phyloP scores from a whole-genome alignment of 2,329 filamentous ascomycete species.

The Ciborinia camelliae region DNA sequence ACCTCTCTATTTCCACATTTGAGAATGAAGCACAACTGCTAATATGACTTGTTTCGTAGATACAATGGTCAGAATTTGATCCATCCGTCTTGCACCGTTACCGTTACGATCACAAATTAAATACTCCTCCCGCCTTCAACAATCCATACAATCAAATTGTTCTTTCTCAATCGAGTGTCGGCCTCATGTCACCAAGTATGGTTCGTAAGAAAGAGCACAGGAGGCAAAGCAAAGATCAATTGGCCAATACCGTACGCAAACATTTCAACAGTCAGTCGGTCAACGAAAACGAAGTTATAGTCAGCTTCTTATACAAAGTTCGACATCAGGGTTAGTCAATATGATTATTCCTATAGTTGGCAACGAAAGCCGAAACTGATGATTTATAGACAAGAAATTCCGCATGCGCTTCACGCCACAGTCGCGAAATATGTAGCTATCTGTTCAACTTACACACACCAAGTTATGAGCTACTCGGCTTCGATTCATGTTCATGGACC shows the following conservation, averaged over 20 bases:
- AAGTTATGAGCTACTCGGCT: not conserved
- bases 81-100: constrained; percentile 69
- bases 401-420: constrained; percentile 40
- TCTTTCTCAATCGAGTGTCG: constrained; percentile 62
- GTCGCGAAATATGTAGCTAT: constrained; percentile 24
- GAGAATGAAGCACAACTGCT: constrained; percentile 1
- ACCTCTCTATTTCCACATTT: not conserved
- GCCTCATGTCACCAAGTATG: constrained; percentile 73
- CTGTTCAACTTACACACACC: not conserved
- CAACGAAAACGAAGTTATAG: constrained; percentile 78
- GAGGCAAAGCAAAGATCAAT: constrained; percentile 67
- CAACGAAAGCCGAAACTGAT: constrained; percentile 19
- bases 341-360: not conserved
- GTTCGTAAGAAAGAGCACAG: constrained; percentile 60
- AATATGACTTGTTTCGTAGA: constrained; percentile 38
- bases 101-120: constrained; percentile 68
- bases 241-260: constrained; percentile 70
- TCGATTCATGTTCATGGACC: not conserved
- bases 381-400: constrained; percentile 40
- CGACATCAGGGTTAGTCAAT: constrained; percentile 36
- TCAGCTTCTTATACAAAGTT: constrained; percentile 47
- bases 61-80: constrained; percentile 66
- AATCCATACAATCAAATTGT: constrained; percentile 60
- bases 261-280: constrained; percentile 80
- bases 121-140: constrained; percentile 67